Conservation (phyloP, 1,284 basidiomycete genomes). For the Vanrija sp. region DNA sequence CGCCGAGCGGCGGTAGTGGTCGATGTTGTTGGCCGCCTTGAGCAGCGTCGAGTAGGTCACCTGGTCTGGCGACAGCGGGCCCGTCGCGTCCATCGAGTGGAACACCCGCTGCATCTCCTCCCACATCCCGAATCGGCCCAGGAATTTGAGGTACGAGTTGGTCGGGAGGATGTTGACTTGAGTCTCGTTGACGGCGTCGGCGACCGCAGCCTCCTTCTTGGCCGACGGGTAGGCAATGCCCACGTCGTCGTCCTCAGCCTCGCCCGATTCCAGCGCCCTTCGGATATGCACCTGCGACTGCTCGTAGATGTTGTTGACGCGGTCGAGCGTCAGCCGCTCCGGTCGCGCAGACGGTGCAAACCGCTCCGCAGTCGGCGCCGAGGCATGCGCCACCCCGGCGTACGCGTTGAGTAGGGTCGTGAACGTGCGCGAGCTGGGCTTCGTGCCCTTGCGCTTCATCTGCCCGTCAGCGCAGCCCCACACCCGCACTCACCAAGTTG, state of each 20-base stretch:
- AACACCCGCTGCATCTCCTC: constrained; percentile 40
- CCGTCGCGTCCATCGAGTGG: constrained; percentile 28
- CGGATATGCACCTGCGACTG: constrained; percentile 34
- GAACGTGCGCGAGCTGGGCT: constrained; percentile 40
- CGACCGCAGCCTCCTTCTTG: neutral
- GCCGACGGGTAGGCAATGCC: constrained; percentile 1
- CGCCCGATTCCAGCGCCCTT: neutral
- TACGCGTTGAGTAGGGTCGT: constrained; percentile 44
- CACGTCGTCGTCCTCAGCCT: neutral
- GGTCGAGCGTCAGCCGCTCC: constrained; percentile 28
- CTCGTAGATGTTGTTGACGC: constrained; percentile 36
- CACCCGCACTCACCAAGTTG: constrained; percentile 34
- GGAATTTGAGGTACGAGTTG: constrained; percentile 46
- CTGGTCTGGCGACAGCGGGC: constrained; percentile 34
- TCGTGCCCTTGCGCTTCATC: constrained; percentile 48
- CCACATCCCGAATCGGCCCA: constrained; percentile 33
- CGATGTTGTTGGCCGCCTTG: constrained; percentile 11
- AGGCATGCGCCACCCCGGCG: constrained; percentile 25
- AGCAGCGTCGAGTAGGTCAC: constrained; percentile 43
- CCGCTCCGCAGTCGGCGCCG: neutral
- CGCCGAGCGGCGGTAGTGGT: constrained; percentile 2
- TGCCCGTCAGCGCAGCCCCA: constrained; percentile 3
- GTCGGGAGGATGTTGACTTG: constrained; percentile 31
- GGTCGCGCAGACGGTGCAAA: constrained; percentile 14
- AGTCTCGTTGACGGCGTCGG: neutral